Evolutionary conservation across 1,139 yeast genomes (phyloP).

Genomic region (Suhomyces bolitotheri): DNA sequence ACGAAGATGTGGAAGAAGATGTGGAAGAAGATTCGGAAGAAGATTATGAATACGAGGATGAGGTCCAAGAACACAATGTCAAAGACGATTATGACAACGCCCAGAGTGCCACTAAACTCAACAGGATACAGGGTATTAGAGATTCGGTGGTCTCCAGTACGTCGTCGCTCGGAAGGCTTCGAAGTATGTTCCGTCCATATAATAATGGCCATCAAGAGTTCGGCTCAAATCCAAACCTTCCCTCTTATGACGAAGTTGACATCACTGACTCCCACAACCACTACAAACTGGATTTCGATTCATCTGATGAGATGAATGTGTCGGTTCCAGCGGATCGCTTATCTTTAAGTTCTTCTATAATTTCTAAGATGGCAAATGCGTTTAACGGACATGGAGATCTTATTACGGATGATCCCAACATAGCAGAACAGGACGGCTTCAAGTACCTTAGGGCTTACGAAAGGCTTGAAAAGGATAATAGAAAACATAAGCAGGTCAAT

Average conservation of each 20-base stretch:
- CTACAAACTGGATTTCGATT: conserved; percentile 19
- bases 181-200: conserved; percentile 14
- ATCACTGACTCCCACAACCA: conserved; percentile 13
- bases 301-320: conserved; percentile 14
- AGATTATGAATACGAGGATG: too few species aligned
- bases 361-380: conserved; percentile 24
- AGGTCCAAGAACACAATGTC: conserved; percentile 1
- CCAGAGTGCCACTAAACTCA: too few species aligned
- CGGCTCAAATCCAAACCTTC: conserved; percentile 1
- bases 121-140: too few species aligned
- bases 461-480: conserved; percentile 16
- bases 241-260: conserved; percentile 10
- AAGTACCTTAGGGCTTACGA: conserved; percentile 32
- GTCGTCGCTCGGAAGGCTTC: conserved; percentile 18
- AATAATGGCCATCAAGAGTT: conserved; percentile 2
- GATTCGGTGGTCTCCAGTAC: conserved; percentile 15
- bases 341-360: conserved; percentile 31
- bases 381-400: conserved; percentile 10
- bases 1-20: conserved; percentile 2
- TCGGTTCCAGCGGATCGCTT: conserved; percentile 10
- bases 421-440: conserved; percentile 28
- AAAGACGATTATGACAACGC: conserved; percentile 4
- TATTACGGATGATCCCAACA: conserved; percentile 7
- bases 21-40: neutral
- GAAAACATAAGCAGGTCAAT: conserved; percentile 14